Evolutionary conservation across 2,329 filamentous ascomycete species (phyloP), one percentile per base, ranked within the genome.

Genomic region (Clonostachys rhizophaga): DNA sequence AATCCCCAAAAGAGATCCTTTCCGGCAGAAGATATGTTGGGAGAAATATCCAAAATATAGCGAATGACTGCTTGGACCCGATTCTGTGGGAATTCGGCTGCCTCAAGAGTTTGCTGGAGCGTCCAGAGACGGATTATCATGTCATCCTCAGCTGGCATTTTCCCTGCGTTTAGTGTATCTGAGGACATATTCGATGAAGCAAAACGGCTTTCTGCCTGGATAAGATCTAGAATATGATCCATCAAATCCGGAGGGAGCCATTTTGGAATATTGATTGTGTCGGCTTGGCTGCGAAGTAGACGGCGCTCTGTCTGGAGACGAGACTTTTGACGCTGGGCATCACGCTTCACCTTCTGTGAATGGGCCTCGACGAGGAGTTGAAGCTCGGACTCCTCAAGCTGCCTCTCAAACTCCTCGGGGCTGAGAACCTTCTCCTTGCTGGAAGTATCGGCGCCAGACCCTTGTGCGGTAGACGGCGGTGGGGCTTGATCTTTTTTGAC

Each of bases 351-450:
- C 65, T 92, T 96, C 39, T 79, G 70, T 0, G 86, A 85, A 65
- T 92, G 73, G 60, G 91, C 94, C 52, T 97, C 92, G 14, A 97
- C 86, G 6, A 96, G 71, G 18, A 89, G 70, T 64, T 97, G 91
- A 36, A 99, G 74, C 58, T 95, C 90, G n/a, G 90, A 87, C 57
- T 91, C 86, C 63, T 96, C 90, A 14, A 97, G 78, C 58, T 95
- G 89, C 52, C 74, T 84, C 61, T 96, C 94, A 45, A 96, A 87
- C 63, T 97, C 89, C 61, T 96, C 92, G 2, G 92, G 86, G 43
- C 82, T 89, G 53, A 92, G 68, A 30, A 79, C 70, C 47, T 80
- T 70, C 45, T 68, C 62, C 35, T 53, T 30, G 17, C 49, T 50
- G 9, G 54, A 44, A 17, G 43, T 36, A 11, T 14, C 30, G 10